Evolutionary conservation across 1,284 basidiomycete genomes (phyloP).

Genomic region (Tylopilus sp.): DNA sequence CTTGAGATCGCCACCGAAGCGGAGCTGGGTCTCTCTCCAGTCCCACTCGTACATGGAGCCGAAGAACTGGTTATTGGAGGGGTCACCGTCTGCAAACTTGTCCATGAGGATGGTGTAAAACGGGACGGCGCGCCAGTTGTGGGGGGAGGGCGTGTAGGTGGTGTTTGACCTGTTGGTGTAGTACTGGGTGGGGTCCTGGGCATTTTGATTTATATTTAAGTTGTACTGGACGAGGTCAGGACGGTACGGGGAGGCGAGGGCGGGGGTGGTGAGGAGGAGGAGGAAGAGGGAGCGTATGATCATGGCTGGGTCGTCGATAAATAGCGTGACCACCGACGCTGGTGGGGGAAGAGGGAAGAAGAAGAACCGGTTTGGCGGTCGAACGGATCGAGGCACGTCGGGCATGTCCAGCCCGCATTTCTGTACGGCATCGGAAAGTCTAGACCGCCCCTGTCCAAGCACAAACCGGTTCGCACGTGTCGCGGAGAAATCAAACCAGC

Average conservation of each 20-base stretch:
- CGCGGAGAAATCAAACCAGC: neutral
- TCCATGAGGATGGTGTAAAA: conserved; percentile 85
- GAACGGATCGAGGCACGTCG: neutral
- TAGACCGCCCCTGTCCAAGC: neutral
- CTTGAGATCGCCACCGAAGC: conserved; percentile 82
- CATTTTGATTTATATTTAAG: conserved; percentile 79
- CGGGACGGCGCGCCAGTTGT: conserved; percentile 85
- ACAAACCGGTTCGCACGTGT: neutral
- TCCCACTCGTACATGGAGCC: conserved; percentile 78
- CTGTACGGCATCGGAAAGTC: neutral
- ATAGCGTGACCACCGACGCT: neutral
- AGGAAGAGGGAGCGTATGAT: conserved; percentile 24
- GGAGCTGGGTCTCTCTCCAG: conserved; percentile 82
- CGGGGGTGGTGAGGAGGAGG: conserved; percentile 16
- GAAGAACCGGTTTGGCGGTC: neutral
- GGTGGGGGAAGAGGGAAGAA: neutral
- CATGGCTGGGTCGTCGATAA: conserved; percentile 12
- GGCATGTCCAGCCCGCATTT: neutral
- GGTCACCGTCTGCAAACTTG: conserved; percentile 91
- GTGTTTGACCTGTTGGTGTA: conserved; percentile 57
- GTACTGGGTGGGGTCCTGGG: conserved; percentile 70
- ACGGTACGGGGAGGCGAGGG: conserved; percentile 65
- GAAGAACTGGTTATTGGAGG: conserved; percentile 87
- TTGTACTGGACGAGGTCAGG: conserved; percentile 80
- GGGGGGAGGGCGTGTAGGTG: conserved; percentile 74